These are phyloP conservation scores for Tylopilus sp. DNA, from an alignment of 768 basidiomycete genomes.

Conservation along the genomic window DNA sequence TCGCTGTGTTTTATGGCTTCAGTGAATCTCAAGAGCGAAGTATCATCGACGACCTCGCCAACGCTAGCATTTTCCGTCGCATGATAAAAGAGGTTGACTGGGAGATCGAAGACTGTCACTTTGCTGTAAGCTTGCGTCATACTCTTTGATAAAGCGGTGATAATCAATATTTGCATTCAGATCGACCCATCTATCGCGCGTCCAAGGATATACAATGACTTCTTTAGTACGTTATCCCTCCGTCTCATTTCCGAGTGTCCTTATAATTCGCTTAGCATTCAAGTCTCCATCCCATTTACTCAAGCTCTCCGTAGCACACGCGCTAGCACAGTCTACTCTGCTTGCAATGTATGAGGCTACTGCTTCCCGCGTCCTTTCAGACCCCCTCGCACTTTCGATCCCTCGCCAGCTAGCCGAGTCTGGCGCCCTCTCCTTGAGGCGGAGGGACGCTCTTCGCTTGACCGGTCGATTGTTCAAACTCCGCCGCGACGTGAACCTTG, in stretches of 20 bases:
- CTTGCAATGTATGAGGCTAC: conserved; percentile 83
- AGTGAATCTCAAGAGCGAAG: conserved; percentile 73
- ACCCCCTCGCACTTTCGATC: conserved; percentile 73
- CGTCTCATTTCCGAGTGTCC: neutral
- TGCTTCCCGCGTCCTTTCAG: conserved; percentile 74
- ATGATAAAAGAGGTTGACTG: conserved; percentile 65
- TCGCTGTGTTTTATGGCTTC: conserved; percentile 89
- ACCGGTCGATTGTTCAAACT: conserved; percentile 86
- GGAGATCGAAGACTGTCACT: conserved; percentile 95
- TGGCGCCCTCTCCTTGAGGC: conserved; percentile 70
- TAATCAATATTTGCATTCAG: conserved; percentile 40
- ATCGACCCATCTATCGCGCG: conserved; percentile 81
- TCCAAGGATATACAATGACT: conserved; percentile 93
- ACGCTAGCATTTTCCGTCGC: conserved; percentile 65
- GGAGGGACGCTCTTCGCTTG: conserved; percentile 81
- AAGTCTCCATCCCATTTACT: conserved; percentile 89
- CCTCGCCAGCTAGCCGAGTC: conserved; percentile 78
- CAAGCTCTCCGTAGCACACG: conserved; percentile 91
- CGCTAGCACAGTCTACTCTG: conserved; percentile 90
- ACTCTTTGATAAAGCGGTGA: neutral
- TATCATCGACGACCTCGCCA: conserved; percentile 79
- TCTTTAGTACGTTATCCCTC: conserved; percentile 75
- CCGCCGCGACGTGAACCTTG: conserved; percentile 84
- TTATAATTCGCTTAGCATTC: conserved; percentile 53
- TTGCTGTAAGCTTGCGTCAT: conserved; percentile 46